phyloP scores from a whole-genome alignment of 2,329 filamentous ascomycete species.

The Fusarium sp. region DNA sequence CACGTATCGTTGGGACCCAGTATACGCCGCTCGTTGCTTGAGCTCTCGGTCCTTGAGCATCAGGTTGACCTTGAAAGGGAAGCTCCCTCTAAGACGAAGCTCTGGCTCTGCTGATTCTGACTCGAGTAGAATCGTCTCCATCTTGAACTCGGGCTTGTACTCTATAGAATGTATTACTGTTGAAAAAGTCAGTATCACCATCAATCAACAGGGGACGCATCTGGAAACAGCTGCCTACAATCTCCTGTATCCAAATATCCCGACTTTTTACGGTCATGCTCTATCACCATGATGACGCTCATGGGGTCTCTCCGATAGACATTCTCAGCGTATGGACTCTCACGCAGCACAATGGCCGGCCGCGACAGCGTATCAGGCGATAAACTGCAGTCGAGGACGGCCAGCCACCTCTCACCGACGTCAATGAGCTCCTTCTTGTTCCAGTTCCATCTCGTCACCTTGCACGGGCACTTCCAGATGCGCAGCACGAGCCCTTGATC shows the following conservation, averaged over 20 bases:
- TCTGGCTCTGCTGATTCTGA: constrained; percentile 37
- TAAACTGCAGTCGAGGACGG: constrained; percentile 43
- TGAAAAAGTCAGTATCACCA: constrained; percentile 16
- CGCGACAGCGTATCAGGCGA: constrained; percentile 41
- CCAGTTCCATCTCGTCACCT: constrained; percentile 34
- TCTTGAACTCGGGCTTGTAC: constrained; percentile 41
- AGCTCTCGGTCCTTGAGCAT: constrained; percentile 34
- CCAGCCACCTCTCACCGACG: constrained; percentile 37
- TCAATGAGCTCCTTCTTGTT: constrained; percentile 37
- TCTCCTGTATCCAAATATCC: constrained; percentile 36
- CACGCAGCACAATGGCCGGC: constrained; percentile 39
- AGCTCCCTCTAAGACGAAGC: constrained; percentile 36
- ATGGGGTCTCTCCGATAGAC: constrained; percentile 36
- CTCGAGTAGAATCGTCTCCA: constrained; percentile 40
- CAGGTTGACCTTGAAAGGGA: constrained; percentile 42
- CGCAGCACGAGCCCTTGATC: constrained; percentile 39
- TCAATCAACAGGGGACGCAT: neutral
- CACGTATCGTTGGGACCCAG: constrained; percentile 40
- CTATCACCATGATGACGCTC: constrained; percentile 42
- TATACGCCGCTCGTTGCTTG: constrained; percentile 41
- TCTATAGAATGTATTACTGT: constrained; percentile 40
- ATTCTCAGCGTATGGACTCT: constrained; percentile 33
- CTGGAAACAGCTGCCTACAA: constrained; percentile 12
- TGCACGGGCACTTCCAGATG: constrained; percentile 43
- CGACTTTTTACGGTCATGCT: constrained; percentile 38